phyloP scores from a whole-genome alignment of 257 asterid genomes.

The Nicotiana attenuata region DNA sequence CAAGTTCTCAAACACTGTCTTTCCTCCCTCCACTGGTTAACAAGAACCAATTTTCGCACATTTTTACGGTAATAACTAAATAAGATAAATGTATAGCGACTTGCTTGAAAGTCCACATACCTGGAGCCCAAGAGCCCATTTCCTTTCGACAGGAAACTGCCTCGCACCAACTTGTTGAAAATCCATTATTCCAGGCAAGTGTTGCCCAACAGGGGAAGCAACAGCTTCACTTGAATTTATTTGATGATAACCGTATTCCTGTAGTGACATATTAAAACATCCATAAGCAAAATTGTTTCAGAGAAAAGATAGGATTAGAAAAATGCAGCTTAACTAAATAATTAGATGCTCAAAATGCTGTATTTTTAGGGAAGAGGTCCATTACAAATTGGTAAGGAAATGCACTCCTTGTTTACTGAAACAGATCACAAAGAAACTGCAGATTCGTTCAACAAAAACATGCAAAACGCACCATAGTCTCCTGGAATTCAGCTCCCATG shows the following conservation, averaged over 20 bases:
- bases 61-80: background rate
- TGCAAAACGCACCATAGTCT: constrained; percentile 49
- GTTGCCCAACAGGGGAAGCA: constrained; percentile 52
- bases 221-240: constrained; percentile 44
- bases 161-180: constrained; percentile 58
- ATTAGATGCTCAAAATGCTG: background rate
- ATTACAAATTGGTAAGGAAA: background rate
- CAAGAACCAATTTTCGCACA: background rate
- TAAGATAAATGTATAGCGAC: background rate
- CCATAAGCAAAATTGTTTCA: background rate
- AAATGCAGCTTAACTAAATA: background rate
- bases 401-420: background rate
- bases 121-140: constrained; percentile 99
- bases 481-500: constrained; percentile 89
- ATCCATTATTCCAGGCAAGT: constrained; percentile 52
- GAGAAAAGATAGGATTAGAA: background rate
- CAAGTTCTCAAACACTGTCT: background rate
- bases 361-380: background rate
- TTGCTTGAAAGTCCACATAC: constrained; percentile 25
- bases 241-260: constrained; percentile 50
- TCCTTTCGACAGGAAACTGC: constrained; percentile 58
- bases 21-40: constrained; percentile 1
- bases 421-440: background rate
- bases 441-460: constrained; percentile 4
- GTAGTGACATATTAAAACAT: background rate